Conservation (phyloP, 768 basidiomycete genomes). For the Boletellus ananas region DNA sequence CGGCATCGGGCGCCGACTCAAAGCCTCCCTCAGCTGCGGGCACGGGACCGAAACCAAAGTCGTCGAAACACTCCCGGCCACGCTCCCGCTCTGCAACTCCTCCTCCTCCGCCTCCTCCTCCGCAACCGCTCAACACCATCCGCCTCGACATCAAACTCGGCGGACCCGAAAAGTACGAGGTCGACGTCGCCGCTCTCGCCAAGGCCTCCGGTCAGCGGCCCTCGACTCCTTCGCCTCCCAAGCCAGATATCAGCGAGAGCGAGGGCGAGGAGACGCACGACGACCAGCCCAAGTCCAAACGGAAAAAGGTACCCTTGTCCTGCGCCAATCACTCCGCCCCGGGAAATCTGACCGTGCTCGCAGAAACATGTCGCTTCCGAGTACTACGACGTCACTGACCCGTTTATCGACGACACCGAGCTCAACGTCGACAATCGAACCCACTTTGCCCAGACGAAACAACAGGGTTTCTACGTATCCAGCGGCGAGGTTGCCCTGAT, state of each 20-base stretch:
- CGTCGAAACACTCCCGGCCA: constrained; percentile 40
- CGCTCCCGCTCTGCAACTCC: constrained; percentile 60
- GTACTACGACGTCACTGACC: constrained; percentile 89
- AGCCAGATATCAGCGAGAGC: constrained; percentile 53
- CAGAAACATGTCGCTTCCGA: constrained; percentile 55
- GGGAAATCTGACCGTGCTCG: constrained; percentile 5
- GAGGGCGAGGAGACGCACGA: constrained; percentile 46
- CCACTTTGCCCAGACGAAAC: constrained; percentile 87
- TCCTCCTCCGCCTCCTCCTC: constrained; percentile 44
- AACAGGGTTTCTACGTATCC: constrained; percentile 90
- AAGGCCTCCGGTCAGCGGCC: constrained; percentile 64
- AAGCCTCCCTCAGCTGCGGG: constrained; percentile 30
- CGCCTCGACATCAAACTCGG: constrained; percentile 67
- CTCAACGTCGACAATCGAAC: constrained; percentile 86
- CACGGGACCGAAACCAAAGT: constrained; percentile 49
- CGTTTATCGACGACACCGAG: constrained; percentile 98
- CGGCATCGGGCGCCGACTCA: constrained; percentile 21
- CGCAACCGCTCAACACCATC: constrained; percentile 56
- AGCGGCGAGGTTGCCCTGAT: constrained; percentile 83
- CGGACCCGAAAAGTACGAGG: constrained; percentile 71
- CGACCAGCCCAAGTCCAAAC: constrained; percentile 31
- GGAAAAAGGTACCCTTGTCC: constrained; percentile 35
- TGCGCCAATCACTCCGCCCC: not conserved
- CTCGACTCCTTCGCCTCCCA: constrained; percentile 49
- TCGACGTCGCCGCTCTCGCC: constrained; percentile 56